A percentile compares a stretch with the other conserved stretches of the same genome.
phyloP scores from a whole-genome alignment of 345 rosid species.

The Brassica cretica region DNA sequence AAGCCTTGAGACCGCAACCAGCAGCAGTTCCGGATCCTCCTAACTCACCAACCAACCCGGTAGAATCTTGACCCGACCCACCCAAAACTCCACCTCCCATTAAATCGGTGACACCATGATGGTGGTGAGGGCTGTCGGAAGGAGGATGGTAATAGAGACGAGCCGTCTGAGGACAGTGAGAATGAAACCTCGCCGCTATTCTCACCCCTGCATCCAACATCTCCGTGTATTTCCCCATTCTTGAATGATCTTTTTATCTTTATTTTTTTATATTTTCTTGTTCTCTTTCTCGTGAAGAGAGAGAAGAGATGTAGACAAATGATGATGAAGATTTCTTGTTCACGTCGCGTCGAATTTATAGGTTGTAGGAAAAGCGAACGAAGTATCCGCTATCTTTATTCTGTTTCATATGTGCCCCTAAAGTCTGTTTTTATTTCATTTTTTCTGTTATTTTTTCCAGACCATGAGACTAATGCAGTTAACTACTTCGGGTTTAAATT shows the following conservation, averaged over 20 bases:
- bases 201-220: not conserved
- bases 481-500: not conserved
- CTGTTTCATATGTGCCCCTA: not conserved
- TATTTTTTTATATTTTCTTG: not conserved
- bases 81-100: slow-evolving; percentile 1
- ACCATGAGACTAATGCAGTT: not conserved
- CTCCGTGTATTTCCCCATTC: not conserved
- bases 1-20: not conserved
- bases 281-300: not conserved
- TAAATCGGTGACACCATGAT: not conserved
- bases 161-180: slow-evolving; percentile 6
- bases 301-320: not conserved
- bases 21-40: not conserved
- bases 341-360: not conserved
- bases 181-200: not conserved
- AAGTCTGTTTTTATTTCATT: not conserved
- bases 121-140: not conserved
- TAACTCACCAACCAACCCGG: not conserved
- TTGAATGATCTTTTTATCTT: not conserved
- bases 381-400: not conserved
- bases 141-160: slow-evolving; percentile 5
- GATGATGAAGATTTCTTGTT: not conserved
- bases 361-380: not conserved
- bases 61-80: not conserved
- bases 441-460: not conserved